Evolutionary conservation across 2,329 filamentous ascomycete species (phyloP).

Genomic region (Phialophora tarda): DNA sequence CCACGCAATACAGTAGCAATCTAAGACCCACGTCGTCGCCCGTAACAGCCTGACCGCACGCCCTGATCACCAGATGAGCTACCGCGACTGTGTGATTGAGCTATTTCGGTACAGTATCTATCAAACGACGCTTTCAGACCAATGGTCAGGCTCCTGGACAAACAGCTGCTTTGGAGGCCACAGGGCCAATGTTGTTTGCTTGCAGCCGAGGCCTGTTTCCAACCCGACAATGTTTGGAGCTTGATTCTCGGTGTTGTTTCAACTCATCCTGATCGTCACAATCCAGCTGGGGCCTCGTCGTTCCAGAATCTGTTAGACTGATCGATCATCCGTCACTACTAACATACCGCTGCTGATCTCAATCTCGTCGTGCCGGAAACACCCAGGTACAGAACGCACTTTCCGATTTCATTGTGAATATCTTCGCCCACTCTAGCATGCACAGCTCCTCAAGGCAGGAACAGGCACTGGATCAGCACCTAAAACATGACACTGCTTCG

Average conservation of each 20-base stretch:
- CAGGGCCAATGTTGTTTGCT: not conserved
- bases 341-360: not conserved
- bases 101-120: not conserved
- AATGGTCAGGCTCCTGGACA: not conserved
- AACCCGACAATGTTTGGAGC: not conserved
- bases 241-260: constrained; percentile 9
- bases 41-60: not conserved
- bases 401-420: not conserved
- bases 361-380: not conserved
- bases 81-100: not conserved
- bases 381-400: not conserved
- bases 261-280: constrained; percentile 13
- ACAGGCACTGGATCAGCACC: not conserved
- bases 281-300: constrained; percentile 16
- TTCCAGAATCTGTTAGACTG: constrained; percentile 21
- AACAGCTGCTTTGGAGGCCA: not conserved
- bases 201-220: not conserved
- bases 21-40: not conserved
- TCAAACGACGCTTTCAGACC: not conserved
- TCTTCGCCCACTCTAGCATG: not conserved
- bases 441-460: not conserved
- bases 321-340: not conserved
- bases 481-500: not conserved
- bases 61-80: not conserved
- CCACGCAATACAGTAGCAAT: not conserved